phyloP scores from a whole-genome alignment of 768 basidiomycete species.

The Auricularia sp. region DNA sequence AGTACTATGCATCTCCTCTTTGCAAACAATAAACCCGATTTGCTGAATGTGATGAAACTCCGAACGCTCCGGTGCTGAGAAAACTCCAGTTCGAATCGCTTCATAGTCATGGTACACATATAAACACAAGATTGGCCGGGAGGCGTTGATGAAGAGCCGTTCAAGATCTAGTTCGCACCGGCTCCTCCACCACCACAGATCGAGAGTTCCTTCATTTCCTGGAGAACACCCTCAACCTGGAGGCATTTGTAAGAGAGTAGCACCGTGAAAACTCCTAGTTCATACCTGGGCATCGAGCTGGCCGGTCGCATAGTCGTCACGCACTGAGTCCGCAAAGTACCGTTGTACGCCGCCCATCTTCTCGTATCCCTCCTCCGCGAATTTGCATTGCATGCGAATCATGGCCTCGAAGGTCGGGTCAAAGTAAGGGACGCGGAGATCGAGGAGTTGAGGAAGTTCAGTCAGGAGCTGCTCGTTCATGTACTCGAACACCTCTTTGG shows the following conservation, averaged over 20 bases:
- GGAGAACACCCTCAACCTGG: slow-evolving; percentile 90
- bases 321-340: slow-evolving; percentile 83
- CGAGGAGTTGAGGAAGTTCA: slow-evolving; percentile 86
- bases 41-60: no score
- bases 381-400: slow-evolving; percentile 96
- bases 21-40: no score
- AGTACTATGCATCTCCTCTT: no score
- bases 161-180: neutral
- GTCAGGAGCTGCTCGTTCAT: slow-evolving; percentile 86
- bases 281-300: slow-evolving; percentile 86
- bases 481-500: slow-evolving; percentile 87
- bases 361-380: slow-evolving; percentile 97
- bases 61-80: no score
- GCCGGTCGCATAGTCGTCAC: slow-evolving; percentile 96
- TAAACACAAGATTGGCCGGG: no score
- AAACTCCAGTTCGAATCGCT: no score
- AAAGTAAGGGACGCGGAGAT: slow-evolving; percentile 94
- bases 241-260: neutral
- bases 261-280: slow-evolving; percentile 1
- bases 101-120: no score
- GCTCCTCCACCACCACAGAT: slow-evolving; percentile 60
- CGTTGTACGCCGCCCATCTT: slow-evolving; percentile 91
- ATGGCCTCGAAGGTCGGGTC: slow-evolving; percentile 99
- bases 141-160: no score
- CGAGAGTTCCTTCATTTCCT: slow-evolving; percentile 92